These are phyloP conservation scores for Saccharomyces hybrid DNA, from an alignment of 1,139 yeast genomes.

Conservation along the genomic window DNA sequence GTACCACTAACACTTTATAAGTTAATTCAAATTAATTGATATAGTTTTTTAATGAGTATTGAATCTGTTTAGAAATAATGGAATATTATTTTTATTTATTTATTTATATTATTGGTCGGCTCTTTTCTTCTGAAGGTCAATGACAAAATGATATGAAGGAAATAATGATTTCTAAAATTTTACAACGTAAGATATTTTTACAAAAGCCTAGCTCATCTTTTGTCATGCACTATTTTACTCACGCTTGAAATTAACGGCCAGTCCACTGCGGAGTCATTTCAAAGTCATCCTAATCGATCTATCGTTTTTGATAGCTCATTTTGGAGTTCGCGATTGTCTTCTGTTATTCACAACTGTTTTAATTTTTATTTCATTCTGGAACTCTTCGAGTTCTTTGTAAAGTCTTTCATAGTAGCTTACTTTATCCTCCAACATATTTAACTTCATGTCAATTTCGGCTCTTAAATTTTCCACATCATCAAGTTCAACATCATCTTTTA, in stretches of 20 bases:
- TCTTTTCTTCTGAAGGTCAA: background rate
- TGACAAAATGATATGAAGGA: background rate
- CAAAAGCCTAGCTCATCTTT: too few relatives aligned
- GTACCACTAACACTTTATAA: constrained; percentile 60
- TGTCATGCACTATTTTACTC: too few relatives aligned
- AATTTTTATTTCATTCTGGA: constrained; percentile 21
- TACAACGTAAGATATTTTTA: too few relatives aligned
- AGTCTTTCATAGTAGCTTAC: constrained; percentile 21
- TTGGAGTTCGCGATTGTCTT: constrained; percentile 7
- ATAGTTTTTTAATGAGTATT: constrained; percentile 1
- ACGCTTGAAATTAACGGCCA: too few relatives aligned
- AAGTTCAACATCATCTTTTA: constrained; percentile 13
- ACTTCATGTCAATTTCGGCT: constrained; percentile 7
- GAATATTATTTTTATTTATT: background rate
- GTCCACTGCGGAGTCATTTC: background rate
- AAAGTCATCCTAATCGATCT: background rate
- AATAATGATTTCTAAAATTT: too few relatives aligned
- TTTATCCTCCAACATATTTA: constrained; percentile 18
- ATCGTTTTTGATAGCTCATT: background rate
- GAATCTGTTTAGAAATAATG: background rate
- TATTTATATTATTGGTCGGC: background rate
- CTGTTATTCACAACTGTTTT: constrained; percentile 16
- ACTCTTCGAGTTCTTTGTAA: constrained; percentile 25
- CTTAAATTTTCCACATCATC: constrained; percentile 10
- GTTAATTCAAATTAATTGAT: constrained; percentile 2